A percentile compares a stretch with the other conserved stretches of the same genome.
These are phyloP conservation scores for Polyporus tsugae DNA, from an alignment of 1,284 basidiomycete species.

Conservation along the genomic window DNA sequence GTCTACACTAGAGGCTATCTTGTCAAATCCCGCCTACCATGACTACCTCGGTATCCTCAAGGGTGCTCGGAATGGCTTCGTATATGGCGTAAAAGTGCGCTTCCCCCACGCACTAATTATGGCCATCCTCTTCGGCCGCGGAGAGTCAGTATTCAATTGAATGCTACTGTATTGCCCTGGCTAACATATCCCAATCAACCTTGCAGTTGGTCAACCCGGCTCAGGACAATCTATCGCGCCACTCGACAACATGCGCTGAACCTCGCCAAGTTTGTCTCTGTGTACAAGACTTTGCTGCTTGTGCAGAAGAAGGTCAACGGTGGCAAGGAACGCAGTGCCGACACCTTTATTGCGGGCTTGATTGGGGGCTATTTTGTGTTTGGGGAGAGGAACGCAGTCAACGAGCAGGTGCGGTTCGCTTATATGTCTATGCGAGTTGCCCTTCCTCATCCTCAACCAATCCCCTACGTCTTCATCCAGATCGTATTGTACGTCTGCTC, in stretches of 20 bases:
- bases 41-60: slow-evolving; percentile 93
- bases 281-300: slow-evolving; percentile 91
- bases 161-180: too few relatives aligned
- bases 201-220: slow-evolving; percentile 74
- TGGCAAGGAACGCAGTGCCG: slow-evolving; percentile 82
- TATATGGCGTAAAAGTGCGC: slow-evolving; percentile 91
- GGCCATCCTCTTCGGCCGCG: slow-evolving; percentile 94
- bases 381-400: slow-evolving; percentile 94
- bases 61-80: slow-evolving; percentile 94
- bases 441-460: not conserved
- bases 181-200: slow-evolving; percentile 14
- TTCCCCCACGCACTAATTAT: slow-evolving; percentile 99
- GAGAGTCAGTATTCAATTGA: slow-evolving; percentile 68
- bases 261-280: slow-evolving; percentile 91
- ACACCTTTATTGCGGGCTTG: slow-evolving; percentile 94
- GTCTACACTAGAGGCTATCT: slow-evolving; percentile 46
- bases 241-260: slow-evolving; percentile 91
- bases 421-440: not conserved
- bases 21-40: slow-evolving; percentile 82
- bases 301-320: slow-evolving; percentile 83
- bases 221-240: slow-evolving; percentile 81
- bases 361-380: slow-evolving; percentile 95
- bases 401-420: slow-evolving; percentile 84
- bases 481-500: slow-evolving; percentile 97
- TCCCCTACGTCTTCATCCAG: slow-evolving; percentile 47